Evolutionary conservation across 192 early-diverging fungal species (phyloP).

Genomic region (Podila clonocystis): DNA sequence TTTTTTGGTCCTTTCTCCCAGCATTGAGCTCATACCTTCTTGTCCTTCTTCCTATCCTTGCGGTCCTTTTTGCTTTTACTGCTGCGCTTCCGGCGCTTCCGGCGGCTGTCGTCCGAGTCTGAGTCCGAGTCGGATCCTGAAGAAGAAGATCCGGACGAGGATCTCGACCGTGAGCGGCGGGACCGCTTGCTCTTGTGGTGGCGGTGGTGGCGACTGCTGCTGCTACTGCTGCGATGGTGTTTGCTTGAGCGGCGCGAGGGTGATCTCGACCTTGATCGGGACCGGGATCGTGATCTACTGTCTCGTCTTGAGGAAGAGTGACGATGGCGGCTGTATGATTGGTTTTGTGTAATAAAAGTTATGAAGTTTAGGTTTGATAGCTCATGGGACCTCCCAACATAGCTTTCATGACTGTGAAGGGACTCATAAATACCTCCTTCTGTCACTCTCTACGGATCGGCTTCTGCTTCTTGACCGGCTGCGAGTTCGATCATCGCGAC

Average conservation of each 20-base stretch:
- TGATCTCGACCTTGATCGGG: constrained; percentile 9
- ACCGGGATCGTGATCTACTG: constrained; percentile 11
- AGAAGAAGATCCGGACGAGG: constrained; percentile 17
- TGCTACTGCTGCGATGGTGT: constrained; percentile 9
- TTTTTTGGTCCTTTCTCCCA: neutral
- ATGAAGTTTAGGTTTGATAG: neutral
- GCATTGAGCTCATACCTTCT: constrained; percentile 42
- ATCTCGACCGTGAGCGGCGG: constrained; percentile 32
- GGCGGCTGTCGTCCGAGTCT: constrained; percentile 5
- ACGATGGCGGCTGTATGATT: constrained; percentile 8
- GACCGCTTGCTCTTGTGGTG: constrained; percentile 33
- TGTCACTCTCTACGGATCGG: neutral
- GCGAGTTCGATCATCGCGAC: neutral
- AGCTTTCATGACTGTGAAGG: neutral
- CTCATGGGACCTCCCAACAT: neutral
- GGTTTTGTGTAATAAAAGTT: neutral
- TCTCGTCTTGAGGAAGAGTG: constrained; percentile 9
- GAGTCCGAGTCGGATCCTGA: constrained; percentile 41
- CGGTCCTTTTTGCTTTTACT: constrained; percentile 50
- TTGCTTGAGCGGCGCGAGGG: constrained; percentile 25
- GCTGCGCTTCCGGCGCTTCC: constrained; percentile 40
- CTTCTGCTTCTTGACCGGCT: neutral
- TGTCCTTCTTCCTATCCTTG: constrained; percentile 56
- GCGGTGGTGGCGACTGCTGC: constrained; percentile 4
- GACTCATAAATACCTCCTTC: no score